Evolutionary conservation across 352 stramenopile genomes (phyloP), one percentile per base, ranked within the genome.

Genomic region (Pythium folliculosum): DNA sequence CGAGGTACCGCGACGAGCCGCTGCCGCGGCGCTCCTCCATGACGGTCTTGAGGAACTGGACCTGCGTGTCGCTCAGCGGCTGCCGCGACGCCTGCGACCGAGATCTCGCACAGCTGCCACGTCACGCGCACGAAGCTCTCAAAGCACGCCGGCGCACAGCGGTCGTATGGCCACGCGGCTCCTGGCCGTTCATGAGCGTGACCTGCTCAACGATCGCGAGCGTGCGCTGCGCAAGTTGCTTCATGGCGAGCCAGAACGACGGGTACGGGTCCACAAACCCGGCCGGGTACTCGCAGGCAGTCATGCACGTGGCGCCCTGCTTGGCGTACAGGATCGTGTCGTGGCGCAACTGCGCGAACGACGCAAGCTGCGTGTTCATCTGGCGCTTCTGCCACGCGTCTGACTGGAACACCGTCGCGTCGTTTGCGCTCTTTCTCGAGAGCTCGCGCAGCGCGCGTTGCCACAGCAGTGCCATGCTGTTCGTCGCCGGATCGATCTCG

Each of bases 321-420:
- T n/a, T n/a, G n/a, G n/a, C n/a, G n/a, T 69, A 69, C 44, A 72
- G 38, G 25, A 72, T 59, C 52, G 66, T 72, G 43, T 72, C 66
- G 37, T 72, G 66, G 25, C 66, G 66, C 1, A 69, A 47, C 37
- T 72, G 52, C 0, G 59, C 32, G 22, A 72, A 66, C 30, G 66
- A 72, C 14, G 59, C 66, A 25, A 72, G n/a, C 40, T 72, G 66
- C 2, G 66, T 69, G 45, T 72, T 68, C 53, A 72, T 68, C 35
- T 62, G 30, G 14, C 66, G 59, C 12, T n/a, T 49, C 45, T 69
- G 43, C 60, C 66, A 72, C 27, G 47, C 55, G 8, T 56, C n/a
- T 14, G 66, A 72, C 0, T 68, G 59, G 21, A 72, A 72, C 27
- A 69, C 53, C 22, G 40, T 7, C 19, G 21, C 50, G 5, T 43